Percentiles rank a stretch among this genome's conserved stretches.
Conservation (phyloP, 148 eudicot genomes). For the Persicaria maculosa region DNA sequence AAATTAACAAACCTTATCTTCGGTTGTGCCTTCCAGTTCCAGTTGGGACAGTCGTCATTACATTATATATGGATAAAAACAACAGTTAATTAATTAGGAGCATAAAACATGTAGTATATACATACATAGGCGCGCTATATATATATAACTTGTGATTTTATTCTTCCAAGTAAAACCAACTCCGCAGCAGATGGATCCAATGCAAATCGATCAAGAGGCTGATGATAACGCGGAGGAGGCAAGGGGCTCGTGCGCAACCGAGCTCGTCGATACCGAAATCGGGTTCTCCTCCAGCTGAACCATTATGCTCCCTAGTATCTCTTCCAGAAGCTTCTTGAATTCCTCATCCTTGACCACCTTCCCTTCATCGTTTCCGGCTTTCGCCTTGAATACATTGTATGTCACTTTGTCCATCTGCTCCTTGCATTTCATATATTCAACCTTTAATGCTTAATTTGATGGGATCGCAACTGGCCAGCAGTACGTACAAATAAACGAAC, state of each 20-base stretch:
- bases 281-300: slow-evolving; percentile 71
- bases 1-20: no score
- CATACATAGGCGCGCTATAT: no score
- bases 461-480: no score
- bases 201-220: slow-evolving; percentile 10
- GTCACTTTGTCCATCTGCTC: slow-evolving; percentile 62
- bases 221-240: slow-evolving; percentile 50
- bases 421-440: neutral
- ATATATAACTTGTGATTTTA: no score
- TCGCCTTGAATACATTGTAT: slow-evolving; percentile 42
- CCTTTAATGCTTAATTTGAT: neutral
- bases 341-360: slow-evolving; percentile 72
- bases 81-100: no score
- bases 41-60: no score
- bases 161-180: neutral
- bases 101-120: no score
- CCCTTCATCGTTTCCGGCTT: slow-evolving; percentile 47
- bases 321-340: slow-evolving; percentile 68
- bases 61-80: no score
- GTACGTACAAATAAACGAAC: neutral
- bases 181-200: neutral
- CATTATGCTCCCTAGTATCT: slow-evolving; percentile 73
- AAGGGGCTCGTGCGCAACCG: slow-evolving; percentile 86
- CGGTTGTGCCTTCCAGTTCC: no score
- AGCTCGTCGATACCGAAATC: slow-evolving; percentile 53